phyloP scores from a whole-genome alignment of 371 early-diverging fungal species.

The Batrachochytrium dendrobatidis region DNA sequence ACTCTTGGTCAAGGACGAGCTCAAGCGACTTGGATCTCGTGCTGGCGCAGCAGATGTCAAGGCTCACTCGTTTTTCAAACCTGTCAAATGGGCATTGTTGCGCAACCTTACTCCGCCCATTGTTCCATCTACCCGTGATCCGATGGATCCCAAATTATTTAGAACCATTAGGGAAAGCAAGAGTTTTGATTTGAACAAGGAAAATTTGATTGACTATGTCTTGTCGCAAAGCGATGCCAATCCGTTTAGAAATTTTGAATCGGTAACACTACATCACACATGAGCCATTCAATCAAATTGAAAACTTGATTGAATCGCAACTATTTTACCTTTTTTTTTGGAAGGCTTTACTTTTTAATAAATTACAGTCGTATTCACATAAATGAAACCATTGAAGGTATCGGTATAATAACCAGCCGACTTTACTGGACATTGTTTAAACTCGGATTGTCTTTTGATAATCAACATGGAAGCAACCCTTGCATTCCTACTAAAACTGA shows the following conservation, averaged over 20 bases:
- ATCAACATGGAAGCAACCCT: too few species aligned
- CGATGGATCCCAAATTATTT: slow-evolving; percentile 57
- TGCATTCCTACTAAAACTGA: too few species aligned
- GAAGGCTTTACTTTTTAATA: too few species aligned
- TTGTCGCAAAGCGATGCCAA: slow-evolving; percentile 6
- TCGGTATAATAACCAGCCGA: too few species aligned
- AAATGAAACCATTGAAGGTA: too few species aligned
- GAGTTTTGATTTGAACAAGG: slow-evolving; percentile 56
- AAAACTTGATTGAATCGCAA: too few species aligned
- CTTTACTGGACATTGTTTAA: too few species aligned
- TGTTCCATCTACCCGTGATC: slow-evolving; percentile 57
- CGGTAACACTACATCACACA: slow-evolving; percentile 8
- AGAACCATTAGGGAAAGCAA: slow-evolving; percentile 54
- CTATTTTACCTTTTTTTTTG: too few species aligned
- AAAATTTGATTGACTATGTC: slow-evolving; percentile 3
- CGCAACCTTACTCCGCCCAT: slow-evolving; percentile 85
- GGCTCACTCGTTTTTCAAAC: slow-evolving; percentile 86
- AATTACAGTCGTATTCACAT: too few species aligned
- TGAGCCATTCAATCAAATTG: too few species aligned
- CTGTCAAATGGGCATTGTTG: slow-evolving; percentile 86
- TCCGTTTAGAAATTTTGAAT: slow-evolving; percentile 32
- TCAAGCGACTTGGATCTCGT: slow-evolving; percentile 72
- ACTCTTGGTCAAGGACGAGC: slow-evolving; percentile 81
- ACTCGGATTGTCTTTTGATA: too few species aligned
- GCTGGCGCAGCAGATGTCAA: slow-evolving; percentile 94